Evolutionary conservation across 345 rosid genomes (phyloP).

Genomic region (Eucalyptus dawsonii): DNA sequence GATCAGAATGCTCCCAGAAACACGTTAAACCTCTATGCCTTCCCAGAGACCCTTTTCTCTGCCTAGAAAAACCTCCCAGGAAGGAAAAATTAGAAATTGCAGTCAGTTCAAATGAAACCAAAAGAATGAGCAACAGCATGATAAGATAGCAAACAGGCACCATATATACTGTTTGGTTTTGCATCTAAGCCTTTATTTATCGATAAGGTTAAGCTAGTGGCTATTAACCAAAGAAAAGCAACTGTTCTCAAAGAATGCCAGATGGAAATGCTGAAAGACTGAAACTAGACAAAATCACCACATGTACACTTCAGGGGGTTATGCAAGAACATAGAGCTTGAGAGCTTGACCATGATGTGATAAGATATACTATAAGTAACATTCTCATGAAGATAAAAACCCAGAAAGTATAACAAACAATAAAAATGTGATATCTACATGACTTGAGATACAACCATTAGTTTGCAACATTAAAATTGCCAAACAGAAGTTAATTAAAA

Average conservation of each 20-base stretch:
- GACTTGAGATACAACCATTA: neutral
- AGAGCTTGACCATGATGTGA: neutral
- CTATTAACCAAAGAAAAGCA: neutral
- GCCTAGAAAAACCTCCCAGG: neutral
- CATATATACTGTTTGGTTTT: neutral
- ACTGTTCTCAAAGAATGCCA: neutral
- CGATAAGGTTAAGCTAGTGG: neutral
- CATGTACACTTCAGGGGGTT: neutral
- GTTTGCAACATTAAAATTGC: neutral
- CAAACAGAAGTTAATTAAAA: neutral
- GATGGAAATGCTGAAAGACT: neutral
- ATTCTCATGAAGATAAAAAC: neutral
- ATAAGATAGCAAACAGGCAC: neutral
- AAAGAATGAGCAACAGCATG: neutral
- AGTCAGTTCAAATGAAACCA: neutral
- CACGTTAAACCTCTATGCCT: neutral
- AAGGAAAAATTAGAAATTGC: neutral
- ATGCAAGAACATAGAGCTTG: neutral
- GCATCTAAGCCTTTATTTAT: neutral
- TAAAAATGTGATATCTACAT: neutral
- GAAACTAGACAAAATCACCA: neutral
- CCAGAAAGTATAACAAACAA: neutral
- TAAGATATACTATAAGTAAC: neutral
- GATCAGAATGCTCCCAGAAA: neutral
- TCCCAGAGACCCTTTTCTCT: neutral